Evolutionary conservation across 2,329 filamentous ascomycete genomes (phyloP), one percentile per base, ranked within the genome.

Genomic region (Alternaria sp.): DNA sequence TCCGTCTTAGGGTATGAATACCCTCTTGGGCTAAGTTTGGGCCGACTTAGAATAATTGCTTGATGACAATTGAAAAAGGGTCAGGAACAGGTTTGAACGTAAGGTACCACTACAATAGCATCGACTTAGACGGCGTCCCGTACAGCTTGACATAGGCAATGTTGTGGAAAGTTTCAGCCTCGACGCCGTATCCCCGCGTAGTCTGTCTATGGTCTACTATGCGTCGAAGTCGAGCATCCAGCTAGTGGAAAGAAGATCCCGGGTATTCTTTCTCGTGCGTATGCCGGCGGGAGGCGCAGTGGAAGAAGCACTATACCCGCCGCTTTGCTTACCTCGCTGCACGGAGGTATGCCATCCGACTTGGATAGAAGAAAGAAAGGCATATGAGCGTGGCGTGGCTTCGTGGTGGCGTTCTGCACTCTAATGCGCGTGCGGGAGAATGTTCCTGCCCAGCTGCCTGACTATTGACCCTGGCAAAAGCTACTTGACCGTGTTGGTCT

Each of bases 351-450:
- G 56, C 45, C 20, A 28, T 25, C 26, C 47, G 33, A 30, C 53
- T 37, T 49, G 25, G 28, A 50, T 14, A 30, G 20, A 58, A 44
- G 20, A 11, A 41, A 37, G 28, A 43, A 41, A 30, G 49, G 55
- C 60, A 30, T 47, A 49, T 23, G 43, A 18, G n/a, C 33, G 21
- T 60, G 50, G 41, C 28, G 21, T 58, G 30, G 44, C 49, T 59
- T 26, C 11, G 55, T 60, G 60, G 55, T 54, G 55, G 60, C 49
- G 55, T 33, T 55, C 23, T 33, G 20, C 41, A 49, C 43, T 45
- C 69, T 66, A 65, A 68, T 69, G 64, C 59, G 62, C 57, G 44
- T 58, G 64, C 65, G 64, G 65, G 56, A 63, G 58, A 60, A 49
- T 66, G 65, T 64, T 66, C 62, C 64, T 66, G 69, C 60, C 54